Evolutionary conservation across 306 rosid genomes (phyloP), one percentile per base, ranked within the genome.

Genomic region (Cicer arietinum): DNA sequence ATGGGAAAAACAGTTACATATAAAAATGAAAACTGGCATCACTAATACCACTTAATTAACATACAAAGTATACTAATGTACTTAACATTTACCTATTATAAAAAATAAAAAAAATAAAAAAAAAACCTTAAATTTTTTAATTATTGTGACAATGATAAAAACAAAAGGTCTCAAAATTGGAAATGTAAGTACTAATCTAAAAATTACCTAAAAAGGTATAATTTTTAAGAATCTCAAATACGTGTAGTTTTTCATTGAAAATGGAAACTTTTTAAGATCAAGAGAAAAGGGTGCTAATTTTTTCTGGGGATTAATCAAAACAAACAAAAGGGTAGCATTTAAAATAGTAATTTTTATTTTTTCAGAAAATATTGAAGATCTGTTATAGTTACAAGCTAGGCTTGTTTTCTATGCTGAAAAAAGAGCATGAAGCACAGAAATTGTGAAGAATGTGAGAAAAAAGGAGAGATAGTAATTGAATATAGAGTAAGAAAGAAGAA

Each of bases 1-100:
- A 37, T 54, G 41, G 42, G 30, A 12, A 60, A 76, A 75, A 76
- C 84, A 81, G 10, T 69, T 73, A 69, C 61, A 69, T 53, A 75
- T 10, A 53, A 62, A 75, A 8, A 74, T 62, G 54, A 69, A 61
- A 50, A 62, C 35, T 3, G 73, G 25, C 84, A 81, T 81, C 74
- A 67, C 63, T 20, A 2, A 35, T 1, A 35, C 71, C 10, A 25
- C 30, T 25, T 18, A 18, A 18, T 18, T 18, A 18, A 0, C 20
- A 18, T 14, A 14, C 16, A 14, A 14, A 14, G 16, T 14, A 14
- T 14, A 14, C 16, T 14, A 14, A 18, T 18, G 20, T 18, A 18
- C 20, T 22, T 22, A 2, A 22, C 25, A 22, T 22, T 22, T 22
- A 22, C 1, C 1, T 22, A 22, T 22, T 22, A 22, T 2, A 22